Evolutionary conservation across 1,284 basidiomycete genomes (phyloP), one percentile per base, ranked within the genome.

Genomic region (Naganishia sp.): DNA sequence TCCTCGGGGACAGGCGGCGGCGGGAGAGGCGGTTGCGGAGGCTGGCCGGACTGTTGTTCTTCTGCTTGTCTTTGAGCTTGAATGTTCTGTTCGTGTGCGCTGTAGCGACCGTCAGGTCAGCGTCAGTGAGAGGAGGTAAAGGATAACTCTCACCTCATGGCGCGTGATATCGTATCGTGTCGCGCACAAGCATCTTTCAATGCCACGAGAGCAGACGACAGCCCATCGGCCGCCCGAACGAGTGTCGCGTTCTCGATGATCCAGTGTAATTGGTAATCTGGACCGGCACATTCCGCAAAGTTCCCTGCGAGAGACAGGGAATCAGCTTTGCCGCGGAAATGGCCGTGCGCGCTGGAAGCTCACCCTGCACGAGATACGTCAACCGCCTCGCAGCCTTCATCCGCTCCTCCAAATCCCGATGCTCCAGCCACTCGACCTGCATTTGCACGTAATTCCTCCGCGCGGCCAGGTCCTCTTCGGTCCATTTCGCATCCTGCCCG

Each of bases 221-320:
- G 80, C 18, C 94, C 95, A 75, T 96, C 93, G 0, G 89, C 88
- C 28, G 84, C 83, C 63, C 94, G 85, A 2, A 98, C 88, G 41
- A 90, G 84, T 75, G 90, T 91, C 73, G 91, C 91, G 75, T 98
- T 98, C 78, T 95, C 90, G 68, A 92, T 89, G 71, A 99, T 90
- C 90, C 94, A 95, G 71, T 94, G 90, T 51, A 99, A 81, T 77
- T 99, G 96, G 76, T 96, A 89, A 73, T 96, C 92, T 0, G 92
- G 89, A 39, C 91, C 92, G 6, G 86, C 86, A 0, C 93, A 94
- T 78, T 96, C 93, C 3, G 87, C 89, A 75, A 97, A 99, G 11
- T 89, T 89, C 53, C 95, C 94, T 96, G 75, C 46, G 67, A n/a
- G 61, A 52, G n/a, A 25, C 25, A 9, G 35, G 39, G 49, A 3